Conservation (phyloP, 257 asterid genomes). For the Datura wrightii region DNA sequence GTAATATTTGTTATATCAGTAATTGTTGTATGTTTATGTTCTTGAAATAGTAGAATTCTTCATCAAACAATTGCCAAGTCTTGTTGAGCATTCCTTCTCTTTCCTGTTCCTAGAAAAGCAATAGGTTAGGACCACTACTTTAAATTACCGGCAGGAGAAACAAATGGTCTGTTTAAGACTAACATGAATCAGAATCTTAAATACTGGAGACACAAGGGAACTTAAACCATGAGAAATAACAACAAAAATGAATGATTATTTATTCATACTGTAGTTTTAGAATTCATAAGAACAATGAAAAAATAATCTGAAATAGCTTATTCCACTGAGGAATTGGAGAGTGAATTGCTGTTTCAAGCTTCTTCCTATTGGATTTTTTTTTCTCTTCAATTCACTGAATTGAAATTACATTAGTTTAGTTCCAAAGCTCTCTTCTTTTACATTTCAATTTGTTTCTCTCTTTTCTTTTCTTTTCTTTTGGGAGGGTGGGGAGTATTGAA, state of each 20-base stretch:
- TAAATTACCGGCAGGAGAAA: neutral
- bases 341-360: neutral
- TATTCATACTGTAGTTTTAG: neutral
- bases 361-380: neutral
- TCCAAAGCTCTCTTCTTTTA: neutral
- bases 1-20: neutral
- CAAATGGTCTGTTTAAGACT: neutral
- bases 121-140: neutral
- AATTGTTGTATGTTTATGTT: neutral
- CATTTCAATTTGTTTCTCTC: neutral
- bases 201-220: neutral
- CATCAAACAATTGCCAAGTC: neutral
- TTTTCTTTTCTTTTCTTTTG: too few species aligned
- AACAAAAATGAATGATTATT: neutral
- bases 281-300: neutral
- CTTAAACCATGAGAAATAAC: neutral
- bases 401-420: neutral
- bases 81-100: neutral
- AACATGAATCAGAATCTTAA: neutral
- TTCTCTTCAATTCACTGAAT: neutral
- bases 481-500: too few species aligned
- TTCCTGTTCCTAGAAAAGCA: neutral
- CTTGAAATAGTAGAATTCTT: slow-evolving; percentile 3
- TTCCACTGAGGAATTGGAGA: neutral
- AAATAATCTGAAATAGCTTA: neutral